These are phyloP conservation scores for Meyerozyma carpophila DNA, from an alignment of 1,139 yeast genomes.

Conservation along the genomic window DNA sequence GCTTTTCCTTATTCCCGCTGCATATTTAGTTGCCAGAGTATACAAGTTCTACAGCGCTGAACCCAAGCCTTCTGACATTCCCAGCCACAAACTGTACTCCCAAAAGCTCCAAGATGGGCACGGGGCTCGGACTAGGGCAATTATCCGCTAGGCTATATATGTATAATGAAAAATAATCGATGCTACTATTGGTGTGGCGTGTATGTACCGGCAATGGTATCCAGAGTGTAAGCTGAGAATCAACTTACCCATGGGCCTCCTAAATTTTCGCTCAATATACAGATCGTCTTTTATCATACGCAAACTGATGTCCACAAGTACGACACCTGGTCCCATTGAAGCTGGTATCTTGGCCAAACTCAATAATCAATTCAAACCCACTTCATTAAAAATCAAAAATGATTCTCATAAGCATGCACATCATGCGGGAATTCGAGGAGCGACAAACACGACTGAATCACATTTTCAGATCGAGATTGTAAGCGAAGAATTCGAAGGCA, in stretches of 20 bases:
- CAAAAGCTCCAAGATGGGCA: background rate
- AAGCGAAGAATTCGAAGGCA: slow-evolving; percentile 64
- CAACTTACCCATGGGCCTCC: background rate
- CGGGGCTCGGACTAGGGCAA: background rate
- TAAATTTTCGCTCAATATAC: background rate
- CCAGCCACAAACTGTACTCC: background rate
- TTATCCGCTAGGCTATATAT: background rate
- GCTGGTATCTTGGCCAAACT: slow-evolving; percentile 44
- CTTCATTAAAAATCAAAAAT: slow-evolving; percentile 54
- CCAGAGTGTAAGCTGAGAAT: background rate
- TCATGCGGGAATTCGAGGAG: slow-evolving; percentile 78
- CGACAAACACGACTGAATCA: slow-evolving; percentile 70
- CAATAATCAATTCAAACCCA: slow-evolving; percentile 41
- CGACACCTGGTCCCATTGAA: slow-evolving; percentile 47
- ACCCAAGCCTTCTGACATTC: background rate
- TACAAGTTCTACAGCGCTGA: background rate
- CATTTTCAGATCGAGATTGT: slow-evolving; percentile 75
- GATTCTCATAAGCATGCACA: slow-evolving; percentile 89
- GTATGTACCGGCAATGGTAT: background rate
- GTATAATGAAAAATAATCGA: background rate
- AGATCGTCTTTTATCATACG: background rate
- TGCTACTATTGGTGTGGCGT: background rate
- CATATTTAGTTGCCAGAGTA: background rate
- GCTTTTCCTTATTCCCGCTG: background rate
- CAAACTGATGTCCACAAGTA: background rate